These are phyloP conservation scores for Melanogaster broomeanus DNA, from an alignment of 768 basidiomycete species.

Conservation along the genomic window DNA sequence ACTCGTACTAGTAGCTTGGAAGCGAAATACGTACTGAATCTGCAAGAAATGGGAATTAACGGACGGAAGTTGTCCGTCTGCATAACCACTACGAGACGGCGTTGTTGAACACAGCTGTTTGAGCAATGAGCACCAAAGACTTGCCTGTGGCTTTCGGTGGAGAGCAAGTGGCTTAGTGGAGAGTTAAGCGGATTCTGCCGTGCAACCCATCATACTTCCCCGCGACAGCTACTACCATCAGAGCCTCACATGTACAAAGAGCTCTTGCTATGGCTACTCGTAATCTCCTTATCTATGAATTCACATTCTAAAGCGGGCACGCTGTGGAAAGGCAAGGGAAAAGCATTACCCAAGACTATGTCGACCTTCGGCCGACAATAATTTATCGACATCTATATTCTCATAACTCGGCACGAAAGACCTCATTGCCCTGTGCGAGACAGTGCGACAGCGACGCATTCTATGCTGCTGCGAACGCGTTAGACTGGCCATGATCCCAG, in stretches of 20 bases:
- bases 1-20: not conserved
- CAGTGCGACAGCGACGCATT: constrained; percentile 90
- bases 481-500: constrained; percentile 65
- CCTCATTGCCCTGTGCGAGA: constrained; percentile 87
- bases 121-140: too few relatives aligned
- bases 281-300: constrained; percentile 1
- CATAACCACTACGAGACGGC: constrained; percentile 6
- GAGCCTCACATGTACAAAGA: too few relatives aligned
- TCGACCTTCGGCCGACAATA: constrained; percentile 64
- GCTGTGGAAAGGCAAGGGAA: constrained; percentile 59
- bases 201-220: too few relatives aligned
- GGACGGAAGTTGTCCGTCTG: constrained; percentile 5
- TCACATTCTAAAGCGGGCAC: constrained; percentile 23
- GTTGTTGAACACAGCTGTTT: too few relatives aligned
- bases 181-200: not conserved
- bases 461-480: constrained; percentile 87
- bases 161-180: too few relatives aligned
- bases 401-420: constrained; percentile 69
- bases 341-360: constrained; percentile 47
- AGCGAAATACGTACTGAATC: constrained; percentile 48
- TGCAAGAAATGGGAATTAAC: constrained; percentile 51
- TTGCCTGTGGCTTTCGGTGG: too few relatives aligned
- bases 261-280: too few relatives aligned
- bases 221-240: too few relatives aligned
- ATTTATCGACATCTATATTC: constrained; percentile 81